Conservation (phyloP, 1,284 basidiomycete species). For the Malassezia dermatis region DNA sequence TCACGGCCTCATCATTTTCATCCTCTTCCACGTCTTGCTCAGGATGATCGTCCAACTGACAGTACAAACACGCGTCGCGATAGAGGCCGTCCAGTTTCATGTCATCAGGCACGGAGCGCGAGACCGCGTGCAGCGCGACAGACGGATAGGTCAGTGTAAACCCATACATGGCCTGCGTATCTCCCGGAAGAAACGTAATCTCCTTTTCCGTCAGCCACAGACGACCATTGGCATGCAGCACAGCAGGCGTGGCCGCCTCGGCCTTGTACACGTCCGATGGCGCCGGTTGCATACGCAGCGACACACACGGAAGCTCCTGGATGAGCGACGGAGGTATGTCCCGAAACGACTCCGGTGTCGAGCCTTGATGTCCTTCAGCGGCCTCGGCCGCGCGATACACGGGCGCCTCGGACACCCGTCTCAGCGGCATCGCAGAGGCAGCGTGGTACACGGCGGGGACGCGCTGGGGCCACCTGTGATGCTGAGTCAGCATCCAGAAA, state of each 20-base stretch:
- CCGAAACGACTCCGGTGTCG: constrained; percentile 26
- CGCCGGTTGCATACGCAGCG: constrained; percentile 1
- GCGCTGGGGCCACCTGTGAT: background rate
- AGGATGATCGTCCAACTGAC: constrained; percentile 37
- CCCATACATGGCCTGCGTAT: constrained; percentile 14
- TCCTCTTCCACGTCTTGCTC: constrained; percentile 23
- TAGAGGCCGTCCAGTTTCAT: background rate
- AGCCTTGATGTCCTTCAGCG: constrained; percentile 15
- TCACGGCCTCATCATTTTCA: constrained; percentile 24
- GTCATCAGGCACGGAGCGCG: constrained; percentile 29
- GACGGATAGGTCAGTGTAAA: constrained; percentile 33
- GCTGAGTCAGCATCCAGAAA: constrained; percentile 4
- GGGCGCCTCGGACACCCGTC: constrained; percentile 18
- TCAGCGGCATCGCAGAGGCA: constrained; percentile 10
- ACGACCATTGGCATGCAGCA: constrained; percentile 2
- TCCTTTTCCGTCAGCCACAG: constrained; percentile 32
- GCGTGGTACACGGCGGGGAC: background rate
- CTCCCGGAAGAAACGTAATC: constrained; percentile 26
- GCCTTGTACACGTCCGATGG: background rate
- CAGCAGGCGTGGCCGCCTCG: background rate
- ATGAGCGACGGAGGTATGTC: constrained; percentile 3
- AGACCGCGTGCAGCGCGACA: constrained; percentile 40
- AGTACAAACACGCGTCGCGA: constrained; percentile 34
- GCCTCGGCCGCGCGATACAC: constrained; percentile 13
- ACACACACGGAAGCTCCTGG: background rate